These are phyloP conservation scores for Conringia planisiliqua DNA, from an alignment of 345 rosid species.

Conservation along the genomic window DNA sequence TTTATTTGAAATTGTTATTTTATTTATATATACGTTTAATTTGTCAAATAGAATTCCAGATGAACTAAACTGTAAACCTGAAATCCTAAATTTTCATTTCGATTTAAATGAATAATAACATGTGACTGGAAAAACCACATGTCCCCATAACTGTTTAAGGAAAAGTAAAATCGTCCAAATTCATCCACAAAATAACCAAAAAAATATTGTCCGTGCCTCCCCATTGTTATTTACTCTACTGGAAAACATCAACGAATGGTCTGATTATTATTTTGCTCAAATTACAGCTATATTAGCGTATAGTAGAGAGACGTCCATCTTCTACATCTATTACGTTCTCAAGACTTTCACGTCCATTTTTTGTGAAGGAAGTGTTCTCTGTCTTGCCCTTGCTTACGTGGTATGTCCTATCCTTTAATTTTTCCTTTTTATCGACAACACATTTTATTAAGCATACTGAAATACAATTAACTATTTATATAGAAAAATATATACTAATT, in stretches of 20 bases:
- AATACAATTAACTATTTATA: too few relatives aligned
- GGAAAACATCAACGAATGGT: neutral
- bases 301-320: conserved; percentile 60
- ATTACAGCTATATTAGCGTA: conserved; percentile 65
- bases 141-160: too few relatives aligned
- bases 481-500: too few relatives aligned
- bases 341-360: conserved; percentile 64
- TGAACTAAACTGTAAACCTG: neutral
- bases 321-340: conserved; percentile 63
- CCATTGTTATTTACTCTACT: neutral
- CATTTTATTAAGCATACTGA: too few relatives aligned
- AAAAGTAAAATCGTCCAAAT: too few relatives aligned
- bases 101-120: neutral
- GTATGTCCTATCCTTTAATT: conserved; percentile 22
- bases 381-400: conserved; percentile 87
- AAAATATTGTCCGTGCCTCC: neutral
- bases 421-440: neutral
- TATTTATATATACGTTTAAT: too few relatives aligned
- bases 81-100: neutral
- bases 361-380: conserved; percentile 79
- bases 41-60: too few relatives aligned
- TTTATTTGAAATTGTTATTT: too few relatives aligned
- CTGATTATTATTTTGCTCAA: neutral
- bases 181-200: neutral
- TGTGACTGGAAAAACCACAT: too few relatives aligned